These are phyloP conservation scores for Truncatella angustata DNA, from an alignment of 2,329 filamentous ascomycete genomes.

Conservation along the genomic window DNA sequence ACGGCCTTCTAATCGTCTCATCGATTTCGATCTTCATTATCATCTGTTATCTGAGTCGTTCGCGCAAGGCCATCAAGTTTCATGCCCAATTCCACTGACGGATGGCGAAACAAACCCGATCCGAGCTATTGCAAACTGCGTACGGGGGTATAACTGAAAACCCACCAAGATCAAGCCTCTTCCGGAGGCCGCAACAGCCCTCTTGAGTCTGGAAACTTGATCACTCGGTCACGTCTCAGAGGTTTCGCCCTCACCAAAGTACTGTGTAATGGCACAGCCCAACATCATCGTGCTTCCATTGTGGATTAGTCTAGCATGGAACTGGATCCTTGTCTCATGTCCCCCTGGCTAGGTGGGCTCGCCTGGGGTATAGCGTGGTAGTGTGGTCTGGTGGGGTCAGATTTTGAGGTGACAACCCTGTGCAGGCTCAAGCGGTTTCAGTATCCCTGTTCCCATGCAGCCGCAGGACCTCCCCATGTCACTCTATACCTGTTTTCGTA, in stretches of 20 bases:
- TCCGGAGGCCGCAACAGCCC: background rate
- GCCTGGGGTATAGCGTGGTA: background rate
- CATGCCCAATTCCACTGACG: background rate
- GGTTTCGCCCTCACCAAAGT: background rate
- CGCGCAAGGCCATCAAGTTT: background rate
- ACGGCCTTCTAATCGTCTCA: too few relatives aligned
- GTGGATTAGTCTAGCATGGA: background rate
- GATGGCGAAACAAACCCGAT: background rate
- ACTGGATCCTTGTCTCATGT: background rate
- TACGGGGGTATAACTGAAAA: too few relatives aligned
- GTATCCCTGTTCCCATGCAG: conserved; percentile 27
- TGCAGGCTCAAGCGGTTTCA: conserved; percentile 29
- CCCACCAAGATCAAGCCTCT: background rate
- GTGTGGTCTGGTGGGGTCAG: background rate
- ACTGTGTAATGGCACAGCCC: background rate
- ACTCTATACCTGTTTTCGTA: conserved; percentile 26
- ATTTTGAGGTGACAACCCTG: conserved; percentile 16
- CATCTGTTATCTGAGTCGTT: background rate
- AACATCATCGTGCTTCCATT: background rate
- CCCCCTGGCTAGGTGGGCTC: background rate
- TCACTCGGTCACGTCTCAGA: background rate
- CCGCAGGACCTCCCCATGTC: conserved; percentile 21
- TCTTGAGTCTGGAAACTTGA: background rate
- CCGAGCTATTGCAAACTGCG: too few relatives aligned
- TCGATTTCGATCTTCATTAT: background rate